phyloP scores from a whole-genome alignment of 1,284 basidiomycete genomes.

The Fomitiporia mediterranea region DNA sequence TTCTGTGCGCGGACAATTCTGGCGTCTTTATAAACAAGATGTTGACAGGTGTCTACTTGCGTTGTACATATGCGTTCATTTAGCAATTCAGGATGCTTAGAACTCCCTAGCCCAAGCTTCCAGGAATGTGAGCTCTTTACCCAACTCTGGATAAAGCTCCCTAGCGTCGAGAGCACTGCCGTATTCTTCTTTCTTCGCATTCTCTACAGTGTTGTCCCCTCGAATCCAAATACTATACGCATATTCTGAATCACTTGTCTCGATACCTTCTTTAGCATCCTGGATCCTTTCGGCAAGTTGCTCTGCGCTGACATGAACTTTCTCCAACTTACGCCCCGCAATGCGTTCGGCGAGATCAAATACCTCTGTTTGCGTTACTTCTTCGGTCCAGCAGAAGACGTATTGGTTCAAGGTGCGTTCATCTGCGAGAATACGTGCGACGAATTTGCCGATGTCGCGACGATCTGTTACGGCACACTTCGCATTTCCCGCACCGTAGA shows the following conservation, averaged over 20 bases:
- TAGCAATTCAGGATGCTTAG: too few species aligned
- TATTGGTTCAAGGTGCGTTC: slow-evolving; percentile 26
- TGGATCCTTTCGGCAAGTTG: background rate
- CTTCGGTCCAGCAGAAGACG: slow-evolving; percentile 29
- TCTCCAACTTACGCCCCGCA: background rate
- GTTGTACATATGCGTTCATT: too few species aligned
- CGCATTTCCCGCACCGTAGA: slow-evolving; percentile 12
- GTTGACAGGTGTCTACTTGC: too few species aligned
- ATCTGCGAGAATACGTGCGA: slow-evolving; percentile 23
- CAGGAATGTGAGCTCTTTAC: background rate
- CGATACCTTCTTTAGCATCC: background rate
- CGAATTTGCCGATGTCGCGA: slow-evolving; percentile 20
- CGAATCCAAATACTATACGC: slow-evolving; percentile 4
- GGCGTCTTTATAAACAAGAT: too few species aligned
- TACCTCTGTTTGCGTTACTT: slow-evolving; percentile 21
- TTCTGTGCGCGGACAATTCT: too few species aligned
- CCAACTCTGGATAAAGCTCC: slow-evolving; percentile 18
- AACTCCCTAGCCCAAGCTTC: slow-evolving; percentile 10
- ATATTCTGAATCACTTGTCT: background rate
- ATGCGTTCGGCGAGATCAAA: slow-evolving; percentile 5
- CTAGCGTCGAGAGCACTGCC: slow-evolving; percentile 17
- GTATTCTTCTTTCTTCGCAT: slow-evolving; percentile 19
- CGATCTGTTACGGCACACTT: slow-evolving; percentile 18
- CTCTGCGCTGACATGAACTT: background rate
- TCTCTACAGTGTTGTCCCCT: slow-evolving; percentile 18